phyloP scores from a whole-genome alignment of 1,139 yeast species.

The Yamadazyma jaroonii region DNA sequence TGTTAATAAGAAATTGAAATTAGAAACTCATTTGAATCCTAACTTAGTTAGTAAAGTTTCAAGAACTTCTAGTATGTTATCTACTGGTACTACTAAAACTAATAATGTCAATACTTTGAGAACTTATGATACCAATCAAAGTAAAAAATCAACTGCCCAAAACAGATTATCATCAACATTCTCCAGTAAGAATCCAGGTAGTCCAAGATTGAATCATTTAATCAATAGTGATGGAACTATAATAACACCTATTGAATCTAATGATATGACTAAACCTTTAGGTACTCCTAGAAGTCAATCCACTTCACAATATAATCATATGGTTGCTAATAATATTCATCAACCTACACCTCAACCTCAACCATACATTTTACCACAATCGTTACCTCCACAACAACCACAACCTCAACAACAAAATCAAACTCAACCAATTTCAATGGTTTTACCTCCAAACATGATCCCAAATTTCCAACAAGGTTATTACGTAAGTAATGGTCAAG shows the following conservation, averaged over 20 bases:
- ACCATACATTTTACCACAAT: constrained; percentile 11
- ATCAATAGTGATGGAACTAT: constrained; percentile 50
- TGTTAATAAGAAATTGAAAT: constrained; percentile 19
- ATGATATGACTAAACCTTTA: constrained; percentile 12
- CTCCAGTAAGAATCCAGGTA: constrained; percentile 24
- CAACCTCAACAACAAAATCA: constrained; percentile 10
- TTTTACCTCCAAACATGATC: constrained; percentile 18
- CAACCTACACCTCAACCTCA: constrained; percentile 12
- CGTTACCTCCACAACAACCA: constrained; percentile 8
- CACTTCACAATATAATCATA: constrained; percentile 6
- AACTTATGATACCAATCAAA: constrained; percentile 20
- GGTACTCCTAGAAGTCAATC: constrained; percentile 10
- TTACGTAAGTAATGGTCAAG: constrained; percentile 20
- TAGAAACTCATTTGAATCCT: constrained; percentile 15
- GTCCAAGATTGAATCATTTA: constrained; percentile 41
- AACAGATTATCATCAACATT: constrained; percentile 38
- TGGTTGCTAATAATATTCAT: neutral
- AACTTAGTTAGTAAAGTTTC: constrained; percentile 20
- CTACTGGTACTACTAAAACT: constrained; percentile 15
- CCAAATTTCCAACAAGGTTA: constrained; percentile 20
- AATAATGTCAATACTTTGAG: constrained; percentile 20
- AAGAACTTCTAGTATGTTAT: constrained; percentile 28
- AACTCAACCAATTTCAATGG: constrained; percentile 5
- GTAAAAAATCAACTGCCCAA: constrained; percentile 21
- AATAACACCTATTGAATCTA: constrained; percentile 41